phyloP scores from a whole-genome alignment of 108 stramenopile genomes.

The Nitzschia sp. region DNA sequence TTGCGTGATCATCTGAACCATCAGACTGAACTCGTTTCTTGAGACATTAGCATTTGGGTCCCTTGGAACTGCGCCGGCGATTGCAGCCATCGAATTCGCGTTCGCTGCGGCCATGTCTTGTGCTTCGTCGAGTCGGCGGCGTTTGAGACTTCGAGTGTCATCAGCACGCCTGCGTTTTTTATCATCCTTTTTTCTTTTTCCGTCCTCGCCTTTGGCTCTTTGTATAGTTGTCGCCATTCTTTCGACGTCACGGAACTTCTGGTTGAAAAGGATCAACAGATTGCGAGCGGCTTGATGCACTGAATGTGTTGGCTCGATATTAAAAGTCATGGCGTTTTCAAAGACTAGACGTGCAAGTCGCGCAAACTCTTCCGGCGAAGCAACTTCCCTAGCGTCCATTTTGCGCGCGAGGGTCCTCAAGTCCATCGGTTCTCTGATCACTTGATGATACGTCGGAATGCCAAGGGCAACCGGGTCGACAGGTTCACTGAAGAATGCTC shows the following conservation, averaged over 20 bases:
- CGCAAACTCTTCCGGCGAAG: conserved; percentile 79
- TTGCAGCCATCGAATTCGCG: conserved; percentile 53
- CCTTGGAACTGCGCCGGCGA: conserved; percentile 57
- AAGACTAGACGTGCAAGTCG: conserved; percentile 88
- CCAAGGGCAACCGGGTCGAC: conserved; percentile 94
- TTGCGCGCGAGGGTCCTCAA: conserved; percentile 82
- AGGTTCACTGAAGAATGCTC: conserved; percentile 78
- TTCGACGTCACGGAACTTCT: conserved; percentile 78
- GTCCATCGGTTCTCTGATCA: conserved; percentile 95
- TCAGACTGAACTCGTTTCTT: conserved; percentile 68
- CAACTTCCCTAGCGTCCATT: conserved; percentile 75
- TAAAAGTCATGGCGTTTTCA: conserved; percentile 94
- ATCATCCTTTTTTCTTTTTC: conserved; percentile 61
- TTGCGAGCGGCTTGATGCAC: conserved; percentile 81
- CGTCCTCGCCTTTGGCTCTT: conserved; percentile 52
- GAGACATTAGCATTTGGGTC: conserved; percentile 47
- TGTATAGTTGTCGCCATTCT: conserved; percentile 47
- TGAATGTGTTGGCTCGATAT: conserved; percentile 82
- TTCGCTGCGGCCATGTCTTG: conserved; percentile 58
- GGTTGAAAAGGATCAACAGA: conserved; percentile 71
- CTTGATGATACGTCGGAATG: conserved; percentile 92
- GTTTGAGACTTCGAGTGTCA: conserved; percentile 45
- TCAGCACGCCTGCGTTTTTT: conserved; percentile 66
- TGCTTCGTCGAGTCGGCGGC: conserved; percentile 51
- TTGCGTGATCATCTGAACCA: conserved; percentile 69